Base-by-base conservation (phyloP, 805 yeast genomes). In the Nakazawaea siamensis region DNA sequence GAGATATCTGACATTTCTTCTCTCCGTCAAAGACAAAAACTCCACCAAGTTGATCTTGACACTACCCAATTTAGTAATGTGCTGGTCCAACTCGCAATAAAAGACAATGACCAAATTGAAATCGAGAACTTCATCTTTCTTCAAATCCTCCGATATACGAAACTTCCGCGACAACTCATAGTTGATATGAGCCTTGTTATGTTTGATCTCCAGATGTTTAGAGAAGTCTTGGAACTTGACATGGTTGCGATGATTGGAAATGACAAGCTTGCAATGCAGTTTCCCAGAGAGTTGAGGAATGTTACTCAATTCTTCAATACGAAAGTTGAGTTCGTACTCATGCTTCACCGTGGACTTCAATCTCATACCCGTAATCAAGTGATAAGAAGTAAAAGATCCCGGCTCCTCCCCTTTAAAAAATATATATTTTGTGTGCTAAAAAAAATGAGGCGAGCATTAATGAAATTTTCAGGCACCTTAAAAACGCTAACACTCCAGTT, bases 201-300 rank as follows among this genome's bases (percentile, higher is more conserved):
- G 66, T 24, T 57, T 58, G 20, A 80, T 69, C 7, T 52, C 53
- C 0, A 52, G 62, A 17, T 57, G 53, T 2, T 57, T 57, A 0
- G 86, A 74, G 4, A 53, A 39, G 2, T 61, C 63, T 19, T 60
- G 55, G 27, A 42, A 24, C 38, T 32, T 24, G 21, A 25, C 28
- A 12, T 18, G 11, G 5, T 29, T 14, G 8, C 38, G 34, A 19
- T 43, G 45, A 27, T 46, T 50, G 1, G 50, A 21, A 4, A 55
- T 32, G 2, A 49, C 40, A 8, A 49, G 31, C 39, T 77, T 75
- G 14, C 86, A 71, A 43, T 55, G 76, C 45, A 90, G 76, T 24
- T 62, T 51, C 0, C 94, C 94, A 3, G 76, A 62, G 1, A 80
- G 65, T 44, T 83, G 87, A 2, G 97, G 97, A 19, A 90, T 71